Percentiles rank a stretch among this genome's conserved stretches.
These are phyloP conservation scores for Melampsora larici-populina DNA, from an alignment of 1,284 basidiomycete species.

Conservation along the genomic window DNA sequence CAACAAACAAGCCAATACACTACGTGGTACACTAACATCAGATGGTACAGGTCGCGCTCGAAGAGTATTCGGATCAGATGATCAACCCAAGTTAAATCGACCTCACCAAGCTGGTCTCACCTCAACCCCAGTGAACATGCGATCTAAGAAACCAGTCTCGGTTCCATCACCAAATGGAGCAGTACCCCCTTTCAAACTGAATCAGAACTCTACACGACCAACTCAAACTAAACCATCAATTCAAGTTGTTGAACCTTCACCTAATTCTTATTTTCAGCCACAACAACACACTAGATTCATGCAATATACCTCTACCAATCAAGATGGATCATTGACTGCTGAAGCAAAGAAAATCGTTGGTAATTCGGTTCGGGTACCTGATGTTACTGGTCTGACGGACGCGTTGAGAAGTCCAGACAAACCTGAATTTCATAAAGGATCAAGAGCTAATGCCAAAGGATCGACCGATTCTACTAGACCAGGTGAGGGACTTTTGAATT, in stretches of 20 bases:
- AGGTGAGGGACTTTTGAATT: neutral
- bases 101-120: conserved; percentile 18
- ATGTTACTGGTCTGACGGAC: conserved; percentile 42
- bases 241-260: conserved; percentile 15
- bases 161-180: neutral
- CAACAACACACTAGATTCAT: neutral
- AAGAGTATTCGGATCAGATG: conserved; percentile 35
- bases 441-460: neutral
- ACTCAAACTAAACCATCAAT: conserved; percentile 8
- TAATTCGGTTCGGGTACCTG: conserved; percentile 35
- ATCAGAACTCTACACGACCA: neutral
- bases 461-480: conserved; percentile 14
- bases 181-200: conserved; percentile 4
- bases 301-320: neutral
- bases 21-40: conserved; percentile 17
- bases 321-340: conserved; percentile 24
- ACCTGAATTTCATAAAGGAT: neutral
- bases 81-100: conserved; percentile 12
- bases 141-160: neutral
- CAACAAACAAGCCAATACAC: conserved; percentile 9
- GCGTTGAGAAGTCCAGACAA: conserved; percentile 36
- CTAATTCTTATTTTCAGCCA: neutral
- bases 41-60: conserved; percentile 31
- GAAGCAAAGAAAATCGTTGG: conserved; percentile 21
- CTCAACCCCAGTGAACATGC: conserved; percentile 22